phyloP scores from a whole-genome alignment of 257 asterid genomes.

The Schizonepeta tenuifolia region DNA sequence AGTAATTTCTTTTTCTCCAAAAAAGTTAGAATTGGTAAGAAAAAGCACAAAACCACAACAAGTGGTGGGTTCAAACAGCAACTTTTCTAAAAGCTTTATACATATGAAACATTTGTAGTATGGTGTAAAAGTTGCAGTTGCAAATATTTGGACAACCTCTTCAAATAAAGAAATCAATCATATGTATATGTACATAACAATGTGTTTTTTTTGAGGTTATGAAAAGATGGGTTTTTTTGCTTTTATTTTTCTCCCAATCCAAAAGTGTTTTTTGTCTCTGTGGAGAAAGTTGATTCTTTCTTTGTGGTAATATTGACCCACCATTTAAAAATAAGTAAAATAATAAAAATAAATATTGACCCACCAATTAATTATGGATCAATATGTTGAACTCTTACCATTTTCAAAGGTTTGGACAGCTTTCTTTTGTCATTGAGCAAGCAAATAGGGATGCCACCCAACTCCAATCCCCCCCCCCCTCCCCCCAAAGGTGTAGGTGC shows the following conservation, averaged over 20 bases:
- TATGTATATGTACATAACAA: background rate
- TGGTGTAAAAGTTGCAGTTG: constrained; percentile 1
- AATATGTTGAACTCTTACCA: background rate
- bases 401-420: background rate
- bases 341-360: background rate
- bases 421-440: constrained; percentile 21
- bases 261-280: constrained; percentile 34
- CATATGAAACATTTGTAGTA: background rate
- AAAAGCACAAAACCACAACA: constrained; percentile 12
- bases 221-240: background rate
- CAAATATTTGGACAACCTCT: background rate
- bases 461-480: no score
- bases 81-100: background rate
- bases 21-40: constrained; percentile 10
- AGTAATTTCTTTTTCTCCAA: background rate
- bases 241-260: background rate
- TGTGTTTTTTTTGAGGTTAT: background rate
- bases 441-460: background rate
- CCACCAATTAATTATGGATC: constrained; percentile 19
- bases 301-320: constrained; percentile 2
- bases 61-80: constrained; percentile 33
- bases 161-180: constrained; percentile 12
- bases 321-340: background rate
- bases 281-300: background rate
- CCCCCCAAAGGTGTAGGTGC: background rate